A percentile compares a stretch with the other conserved stretches of the same genome.
phyloP scores from a whole-genome alignment of 768 basidiomycete genomes.

The Lactifluus pinguis region DNA sequence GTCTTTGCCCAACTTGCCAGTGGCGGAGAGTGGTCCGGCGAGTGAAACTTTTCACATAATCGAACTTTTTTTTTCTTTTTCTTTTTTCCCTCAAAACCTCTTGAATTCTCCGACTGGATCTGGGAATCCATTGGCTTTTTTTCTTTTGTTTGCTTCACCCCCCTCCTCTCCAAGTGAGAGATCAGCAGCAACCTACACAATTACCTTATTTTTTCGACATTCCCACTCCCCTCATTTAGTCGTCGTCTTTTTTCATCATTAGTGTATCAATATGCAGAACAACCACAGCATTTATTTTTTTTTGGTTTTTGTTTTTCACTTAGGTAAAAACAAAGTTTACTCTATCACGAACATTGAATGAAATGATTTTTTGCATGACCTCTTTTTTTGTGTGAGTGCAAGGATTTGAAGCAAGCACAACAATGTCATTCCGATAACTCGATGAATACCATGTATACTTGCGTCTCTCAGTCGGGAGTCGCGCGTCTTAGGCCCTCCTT shows the following conservation, averaged over 20 bases:
- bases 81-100: not conserved
- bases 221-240: not conserved
- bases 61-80: not conserved
- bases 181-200: no score
- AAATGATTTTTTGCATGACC: constrained; percentile 10
- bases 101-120: not conserved
- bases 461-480: no score
- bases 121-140: not conserved
- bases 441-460: no score
- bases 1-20: constrained; percentile 69
- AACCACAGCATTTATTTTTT: not conserved
- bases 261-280: not conserved
- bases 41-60: not conserved
- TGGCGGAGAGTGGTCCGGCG: constrained; percentile 59
- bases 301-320: not conserved
- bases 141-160: no score
- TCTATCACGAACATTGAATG: not conserved
- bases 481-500: no score
- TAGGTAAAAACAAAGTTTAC: not conserved
- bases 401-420: no score
- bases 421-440: no score
- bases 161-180: no score
- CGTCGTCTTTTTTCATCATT: not conserved
- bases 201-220: constrained; percentile 1
- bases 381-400: no score